phyloP scores from a whole-genome alignment of 352 stramenopile genomes.

The Globisporangium viniferum region DNA sequence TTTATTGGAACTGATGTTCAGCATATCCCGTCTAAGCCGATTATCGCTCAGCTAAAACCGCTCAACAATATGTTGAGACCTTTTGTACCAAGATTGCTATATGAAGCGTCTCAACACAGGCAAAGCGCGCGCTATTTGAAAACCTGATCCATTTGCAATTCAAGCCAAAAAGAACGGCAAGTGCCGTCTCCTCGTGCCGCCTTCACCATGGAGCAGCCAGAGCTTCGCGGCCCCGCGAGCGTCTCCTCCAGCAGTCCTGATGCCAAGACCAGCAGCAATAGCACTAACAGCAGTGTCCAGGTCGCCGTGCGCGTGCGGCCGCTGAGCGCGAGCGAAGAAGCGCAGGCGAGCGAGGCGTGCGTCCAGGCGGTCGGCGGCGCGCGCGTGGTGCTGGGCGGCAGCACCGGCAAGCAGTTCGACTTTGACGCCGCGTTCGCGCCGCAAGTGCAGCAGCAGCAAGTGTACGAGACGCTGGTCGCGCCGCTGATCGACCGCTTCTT shows the following conservation, averaged over 20 bases:
- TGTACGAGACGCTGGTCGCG: slow-evolving; percentile 57
- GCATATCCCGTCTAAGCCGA: too few species aligned
- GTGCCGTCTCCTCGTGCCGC: background rate
- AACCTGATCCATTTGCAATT: background rate
- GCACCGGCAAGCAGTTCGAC: slow-evolving; percentile 49
- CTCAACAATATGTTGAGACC: too few species aligned
- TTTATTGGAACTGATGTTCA: too few species aligned
- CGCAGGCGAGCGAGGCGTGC: slow-evolving; percentile 38
- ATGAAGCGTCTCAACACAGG: too few species aligned
- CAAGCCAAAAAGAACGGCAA: background rate
- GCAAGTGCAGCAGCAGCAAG: slow-evolving; percentile 20
- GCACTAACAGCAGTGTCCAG: slow-evolving; percentile 30
- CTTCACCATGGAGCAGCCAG: background rate
- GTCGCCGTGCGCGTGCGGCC: slow-evolving; percentile 54
- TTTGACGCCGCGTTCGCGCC: slow-evolving; percentile 79
- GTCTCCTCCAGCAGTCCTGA: slow-evolving; percentile 1
- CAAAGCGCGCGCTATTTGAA: slow-evolving; percentile 3
- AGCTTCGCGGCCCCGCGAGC: background rate
- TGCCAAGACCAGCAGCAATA: background rate
- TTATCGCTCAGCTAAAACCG: too few species aligned
- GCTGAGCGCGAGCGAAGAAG: slow-evolving; percentile 35
- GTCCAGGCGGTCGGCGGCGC: slow-evolving; percentile 19
- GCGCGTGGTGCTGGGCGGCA: slow-evolving; percentile 30
- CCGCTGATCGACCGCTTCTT: slow-evolving; percentile 86
- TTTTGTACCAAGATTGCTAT: too few species aligned